Evolutionary conservation across 2,329 filamentous ascomycete genomes (phyloP), one percentile per base, ranked within the genome.

Genomic region (Aspergillus viridinutans): DNA sequence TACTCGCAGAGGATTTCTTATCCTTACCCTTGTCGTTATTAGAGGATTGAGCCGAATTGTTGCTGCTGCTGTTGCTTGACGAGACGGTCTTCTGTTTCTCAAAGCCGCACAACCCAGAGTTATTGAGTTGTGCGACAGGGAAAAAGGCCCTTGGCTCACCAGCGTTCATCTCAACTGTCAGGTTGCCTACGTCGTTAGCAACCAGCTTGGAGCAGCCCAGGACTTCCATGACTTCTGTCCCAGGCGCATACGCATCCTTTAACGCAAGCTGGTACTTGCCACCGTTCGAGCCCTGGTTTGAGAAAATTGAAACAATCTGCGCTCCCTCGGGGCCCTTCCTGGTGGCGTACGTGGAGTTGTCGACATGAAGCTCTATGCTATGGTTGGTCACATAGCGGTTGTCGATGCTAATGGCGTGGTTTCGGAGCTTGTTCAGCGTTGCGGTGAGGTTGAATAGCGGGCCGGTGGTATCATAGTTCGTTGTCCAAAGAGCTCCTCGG

Each of bases 401-500:
- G 50, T 75, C 72, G 4, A 70, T 61, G 4, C 43, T 56, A 38
- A 76, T 64, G 25, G 75, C 77, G 28, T 73, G 72, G 53, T 73
- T 76, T 4, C 79, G 75, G 17, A 79, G 68, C 35, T 67, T 59
- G 59, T 80, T 80, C 25, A 80, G 59, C 9, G 67, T 73, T 6
- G 70, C 64, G 26, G 67, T 74, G 52, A 69, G 61, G 6, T 68
- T 65, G 67, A 74, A 80, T 4, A 81, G 67, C 2, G 68, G 65
- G 1, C 71, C 61, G 3, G 64, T 54, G 12, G 71, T 76, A 52
- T 75, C 66, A 64, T 78, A 81, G 1, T 52, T 54, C 3, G 65
- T 59, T 23, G 60, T 57, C 84, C 84, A 86, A 42, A 85, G 69
- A 4, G 83, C 80, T 64, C 84, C 81, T 29, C 83, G 81, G 48